phyloP scores from a whole-genome alignment of 768 basidiomycete genomes.

The Boletales sp. region DNA sequence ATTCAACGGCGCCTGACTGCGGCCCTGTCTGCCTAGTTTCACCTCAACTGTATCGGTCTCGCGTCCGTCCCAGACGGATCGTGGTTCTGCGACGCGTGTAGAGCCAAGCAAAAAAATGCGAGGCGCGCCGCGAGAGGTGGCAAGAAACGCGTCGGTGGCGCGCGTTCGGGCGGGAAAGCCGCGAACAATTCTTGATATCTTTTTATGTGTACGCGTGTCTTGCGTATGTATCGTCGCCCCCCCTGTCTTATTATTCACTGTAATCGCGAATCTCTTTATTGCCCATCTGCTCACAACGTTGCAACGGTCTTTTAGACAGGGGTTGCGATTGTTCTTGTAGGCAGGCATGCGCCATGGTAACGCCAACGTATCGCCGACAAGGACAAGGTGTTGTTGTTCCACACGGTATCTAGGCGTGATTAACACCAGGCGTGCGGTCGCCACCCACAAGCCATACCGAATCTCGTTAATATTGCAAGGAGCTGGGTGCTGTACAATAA shows the following conservation, averaged over 20 bases:
- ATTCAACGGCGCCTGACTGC: slow-evolving; percentile 7
- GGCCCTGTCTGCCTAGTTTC: slow-evolving; percentile 54
- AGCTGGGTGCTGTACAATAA: slow-evolving; percentile 25
- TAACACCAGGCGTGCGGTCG: too few relatives aligned
- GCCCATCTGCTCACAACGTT: background rate
- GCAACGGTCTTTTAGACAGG: background rate
- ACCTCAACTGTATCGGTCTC: slow-evolving; percentile 71
- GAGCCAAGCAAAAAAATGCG: slow-evolving; percentile 46
- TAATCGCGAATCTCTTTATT: slow-evolving; percentile 12
- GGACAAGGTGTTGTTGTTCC: too few relatives aligned
- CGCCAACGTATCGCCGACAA: background rate
- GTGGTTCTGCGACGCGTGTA: slow-evolving; percentile 76
- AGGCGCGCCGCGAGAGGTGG: slow-evolving; percentile 50
- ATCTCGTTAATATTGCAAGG: slow-evolving; percentile 2
- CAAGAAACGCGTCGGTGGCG: slow-evolving; percentile 45
- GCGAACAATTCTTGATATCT: slow-evolving; percentile 27
- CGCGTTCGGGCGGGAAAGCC: slow-evolving; percentile 28
- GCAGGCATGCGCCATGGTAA: background rate
- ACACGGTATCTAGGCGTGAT: too few relatives aligned
- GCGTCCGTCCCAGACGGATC: slow-evolving; percentile 60
- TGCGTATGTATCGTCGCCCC: slow-evolving; percentile 12
- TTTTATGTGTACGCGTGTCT: background rate
- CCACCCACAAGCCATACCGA: background rate
- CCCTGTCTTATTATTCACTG: slow-evolving; percentile 20
- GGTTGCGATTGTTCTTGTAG: background rate